phyloP scores from a whole-genome alignment of 129 eudicot species.

The Kitagawia praeruptora region DNA sequence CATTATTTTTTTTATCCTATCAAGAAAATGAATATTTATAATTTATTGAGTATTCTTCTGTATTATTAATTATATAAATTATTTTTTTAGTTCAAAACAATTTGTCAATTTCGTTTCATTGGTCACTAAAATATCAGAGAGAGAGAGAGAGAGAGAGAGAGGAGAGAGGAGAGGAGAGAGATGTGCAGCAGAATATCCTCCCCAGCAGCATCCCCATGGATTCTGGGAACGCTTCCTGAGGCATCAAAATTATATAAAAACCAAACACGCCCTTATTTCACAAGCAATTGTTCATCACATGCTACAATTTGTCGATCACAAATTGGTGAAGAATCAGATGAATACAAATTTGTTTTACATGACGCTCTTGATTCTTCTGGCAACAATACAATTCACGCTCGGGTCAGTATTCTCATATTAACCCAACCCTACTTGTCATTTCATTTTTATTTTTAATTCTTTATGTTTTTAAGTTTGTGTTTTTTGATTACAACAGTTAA shows the following conservation, averaged over 20 bases:
- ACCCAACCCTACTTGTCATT: no score
- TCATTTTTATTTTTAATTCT: neutral
- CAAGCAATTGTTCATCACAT: neutral
- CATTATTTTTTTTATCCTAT: no score
- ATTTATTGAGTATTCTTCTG: no score
- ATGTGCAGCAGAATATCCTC: conserved; percentile 11
- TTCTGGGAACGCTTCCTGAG: conserved; percentile 14
- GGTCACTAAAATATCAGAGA: neutral
- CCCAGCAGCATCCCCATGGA: conserved; percentile 28
- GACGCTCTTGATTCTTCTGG: conserved; percentile 81
- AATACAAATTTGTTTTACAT: conserved; percentile 59
- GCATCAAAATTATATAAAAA: neutral
- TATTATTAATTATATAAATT: no score
- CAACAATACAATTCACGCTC: conserved; percentile 52
- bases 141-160: no score
- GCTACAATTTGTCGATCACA: conserved; percentile 27
- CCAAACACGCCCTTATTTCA: neutral
- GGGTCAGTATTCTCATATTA: conserved; percentile 20
- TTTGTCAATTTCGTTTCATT: no score
- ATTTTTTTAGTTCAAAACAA: no score
- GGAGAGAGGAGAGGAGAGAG: neutral
- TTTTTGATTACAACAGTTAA: neutral
- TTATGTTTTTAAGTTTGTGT: neutral
- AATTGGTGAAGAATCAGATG: conserved; percentile 12
- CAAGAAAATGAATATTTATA: no score